Evolutionary conservation across 2,329 filamentous ascomycete genomes (phyloP).

Genomic region (Neurospora sp.): DNA sequence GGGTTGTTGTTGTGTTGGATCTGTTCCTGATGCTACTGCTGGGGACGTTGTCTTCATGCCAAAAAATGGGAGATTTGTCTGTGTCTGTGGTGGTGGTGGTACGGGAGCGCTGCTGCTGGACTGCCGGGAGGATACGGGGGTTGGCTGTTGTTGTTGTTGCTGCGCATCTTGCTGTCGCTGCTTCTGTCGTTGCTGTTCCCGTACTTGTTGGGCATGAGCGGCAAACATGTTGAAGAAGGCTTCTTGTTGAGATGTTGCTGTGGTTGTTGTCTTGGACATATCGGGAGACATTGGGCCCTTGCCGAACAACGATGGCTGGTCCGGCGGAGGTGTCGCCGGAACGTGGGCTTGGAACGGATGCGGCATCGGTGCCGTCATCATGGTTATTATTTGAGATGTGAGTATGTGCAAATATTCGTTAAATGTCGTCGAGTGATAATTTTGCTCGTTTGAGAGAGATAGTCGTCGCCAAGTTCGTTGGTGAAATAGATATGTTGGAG

Average conservation of each 20-base stretch:
- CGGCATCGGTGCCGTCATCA: conserved; percentile 20
- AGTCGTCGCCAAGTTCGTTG: background rate
- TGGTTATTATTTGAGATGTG: background rate
- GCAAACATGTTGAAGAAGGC: background rate
- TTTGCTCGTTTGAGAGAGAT: background rate
- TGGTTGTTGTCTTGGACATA: conserved; percentile 5
- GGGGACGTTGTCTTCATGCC: conserved; percentile 3
- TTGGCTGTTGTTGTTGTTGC: conserved; percentile 2
- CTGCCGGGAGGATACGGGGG: background rate
- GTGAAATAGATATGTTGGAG: background rate
- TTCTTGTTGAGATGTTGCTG: conserved; percentile 3
- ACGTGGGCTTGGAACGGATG: conserved; percentile 23
- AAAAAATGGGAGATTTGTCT: background rate
- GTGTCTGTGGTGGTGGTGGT: conserved; percentile 2
- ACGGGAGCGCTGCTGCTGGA: background rate
- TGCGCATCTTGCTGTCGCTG: conserved; percentile 4
- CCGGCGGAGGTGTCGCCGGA: conserved; percentile 30
- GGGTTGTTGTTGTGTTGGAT: background rate
- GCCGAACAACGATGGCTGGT: conserved; percentile 25
- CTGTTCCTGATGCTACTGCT: background rate
- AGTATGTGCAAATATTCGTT: background rate
- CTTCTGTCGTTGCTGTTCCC: conserved; percentile 2
- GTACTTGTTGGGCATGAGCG: background rate
- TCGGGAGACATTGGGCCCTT: conserved; percentile 13
- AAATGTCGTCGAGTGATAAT: background rate